These are phyloP conservation scores for Diddensiella santjacobensis DNA, from an alignment of 805 yeast species.

Conservation along the genomic window DNA sequence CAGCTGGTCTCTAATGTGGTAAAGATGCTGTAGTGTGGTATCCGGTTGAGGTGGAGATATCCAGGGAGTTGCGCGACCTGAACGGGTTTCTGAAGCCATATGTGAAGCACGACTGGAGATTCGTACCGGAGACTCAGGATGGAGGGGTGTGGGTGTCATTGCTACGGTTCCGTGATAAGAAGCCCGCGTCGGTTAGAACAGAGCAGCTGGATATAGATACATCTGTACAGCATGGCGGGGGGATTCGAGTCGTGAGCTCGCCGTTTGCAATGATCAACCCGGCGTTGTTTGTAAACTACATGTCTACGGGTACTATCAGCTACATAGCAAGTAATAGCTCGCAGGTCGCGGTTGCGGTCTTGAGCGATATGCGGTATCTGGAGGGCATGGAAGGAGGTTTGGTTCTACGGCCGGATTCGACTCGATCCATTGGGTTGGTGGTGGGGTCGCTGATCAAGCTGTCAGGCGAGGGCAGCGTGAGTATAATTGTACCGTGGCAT, in stretches of 20 bases:
- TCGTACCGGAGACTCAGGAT: conserved; percentile 1
- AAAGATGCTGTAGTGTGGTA: conserved; percentile 12
- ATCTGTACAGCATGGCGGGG: not conserved
- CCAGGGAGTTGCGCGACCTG: conserved; percentile 1
- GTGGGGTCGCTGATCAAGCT: conserved; percentile 28
- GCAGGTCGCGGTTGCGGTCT: conserved; percentile 17
- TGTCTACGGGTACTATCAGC: conserved; percentile 28
- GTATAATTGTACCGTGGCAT: conserved; percentile 32
- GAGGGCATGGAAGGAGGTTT: conserved; percentile 38
- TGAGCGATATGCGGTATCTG: conserved; percentile 31
- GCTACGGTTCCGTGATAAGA: conserved; percentile 2
- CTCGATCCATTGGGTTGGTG: conserved; percentile 27
- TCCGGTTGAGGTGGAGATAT: conserved; percentile 6
- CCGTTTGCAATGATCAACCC: conserved; percentile 35
- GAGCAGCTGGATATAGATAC: not conserved
- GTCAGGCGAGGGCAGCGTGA: conserved; percentile 33
- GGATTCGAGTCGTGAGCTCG: conserved; percentile 25
- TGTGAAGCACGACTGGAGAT: conserved; percentile 1
- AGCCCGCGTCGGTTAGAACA: not conserved
- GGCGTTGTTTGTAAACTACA: conserved; percentile 32
- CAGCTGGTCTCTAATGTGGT: no score
- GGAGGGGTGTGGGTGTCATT: not conserved
- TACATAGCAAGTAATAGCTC: conserved; percentile 14
- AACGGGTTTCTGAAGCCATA: conserved; percentile 5
- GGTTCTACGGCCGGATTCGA: conserved; percentile 8